Conservation (phyloP, 1,284 basidiomycete genomes). For the Ganoderma boninense region DNA sequence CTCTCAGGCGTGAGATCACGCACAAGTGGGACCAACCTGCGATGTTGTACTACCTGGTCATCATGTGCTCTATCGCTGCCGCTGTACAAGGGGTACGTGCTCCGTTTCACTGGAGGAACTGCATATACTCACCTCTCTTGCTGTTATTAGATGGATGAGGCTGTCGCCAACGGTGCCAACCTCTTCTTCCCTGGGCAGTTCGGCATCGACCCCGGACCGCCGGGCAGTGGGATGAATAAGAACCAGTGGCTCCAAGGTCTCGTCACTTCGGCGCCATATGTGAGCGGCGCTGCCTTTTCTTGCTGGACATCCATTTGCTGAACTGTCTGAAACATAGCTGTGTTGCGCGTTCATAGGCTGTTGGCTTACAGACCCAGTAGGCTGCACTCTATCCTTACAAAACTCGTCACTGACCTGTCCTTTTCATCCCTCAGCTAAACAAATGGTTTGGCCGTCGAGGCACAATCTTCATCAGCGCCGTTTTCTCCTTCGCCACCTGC, state of each 20-base stretch:
- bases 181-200: constrained; percentile 74
- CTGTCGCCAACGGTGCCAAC: constrained; percentile 80
- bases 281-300: constrained; percentile 40
- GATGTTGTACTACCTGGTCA: constrained; percentile 65
- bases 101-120: no score
- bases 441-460: constrained; percentile 75
- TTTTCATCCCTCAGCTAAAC: constrained; percentile 52
- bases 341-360: constrained; percentile 67
- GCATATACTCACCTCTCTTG: neutral
- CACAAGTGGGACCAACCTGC: constrained; percentile 71
- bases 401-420: neutral
- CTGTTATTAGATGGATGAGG: constrained; percentile 61
- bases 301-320: neutral
- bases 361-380: constrained; percentile 75
- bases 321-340: constrained; percentile 39
- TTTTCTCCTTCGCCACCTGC: constrained; percentile 70
- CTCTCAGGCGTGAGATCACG: constrained; percentile 63
- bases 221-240: constrained; percentile 32
- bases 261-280: constrained; percentile 80
- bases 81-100: constrained; percentile 70
- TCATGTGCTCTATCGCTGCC: constrained; percentile 69
- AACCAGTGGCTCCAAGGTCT: constrained; percentile 79
- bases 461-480: constrained; percentile 75
- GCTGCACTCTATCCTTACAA: neutral
- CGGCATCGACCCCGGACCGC: constrained; percentile 48